These are phyloP conservation scores for Pestalotiopsis fici DNA, from an alignment of 2,329 filamentous ascomycete species.

Conservation along the genomic window DNA sequence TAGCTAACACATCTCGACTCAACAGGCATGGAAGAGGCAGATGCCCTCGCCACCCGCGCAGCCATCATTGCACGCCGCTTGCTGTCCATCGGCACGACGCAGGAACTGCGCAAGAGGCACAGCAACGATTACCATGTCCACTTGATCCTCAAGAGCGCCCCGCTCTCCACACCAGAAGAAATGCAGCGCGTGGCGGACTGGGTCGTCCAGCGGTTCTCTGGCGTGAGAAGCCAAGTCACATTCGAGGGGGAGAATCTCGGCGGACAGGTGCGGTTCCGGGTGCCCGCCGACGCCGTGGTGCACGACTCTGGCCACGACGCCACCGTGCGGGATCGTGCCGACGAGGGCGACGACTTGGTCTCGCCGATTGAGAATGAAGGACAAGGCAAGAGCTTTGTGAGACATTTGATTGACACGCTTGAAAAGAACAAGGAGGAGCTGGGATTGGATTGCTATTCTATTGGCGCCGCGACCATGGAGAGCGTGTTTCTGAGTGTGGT, in stretches of 20 bases:
- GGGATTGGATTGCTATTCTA: slow-evolving; percentile 66
- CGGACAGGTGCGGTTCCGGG: slow-evolving; percentile 66
- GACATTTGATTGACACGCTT: slow-evolving; percentile 41
- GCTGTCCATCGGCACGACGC: slow-evolving; percentile 24
- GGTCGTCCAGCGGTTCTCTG: slow-evolving; percentile 50
- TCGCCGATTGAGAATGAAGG: slow-evolving; percentile 12
- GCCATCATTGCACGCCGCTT: slow-evolving; percentile 49
- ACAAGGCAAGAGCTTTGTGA: slow-evolving; percentile 21
- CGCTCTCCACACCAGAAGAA: slow-evolving; percentile 18
- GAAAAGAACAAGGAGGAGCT: slow-evolving; percentile 58
- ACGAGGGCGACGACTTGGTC: neutral
- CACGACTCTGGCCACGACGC: slow-evolving; percentile 7
- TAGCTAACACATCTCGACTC: neutral
- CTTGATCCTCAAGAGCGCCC: slow-evolving; percentile 22
- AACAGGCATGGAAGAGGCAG: slow-evolving; percentile 73
- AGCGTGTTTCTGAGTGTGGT: slow-evolving; percentile 72
- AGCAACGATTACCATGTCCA: slow-evolving; percentile 29
- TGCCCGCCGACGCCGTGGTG: slow-evolving; percentile 41
- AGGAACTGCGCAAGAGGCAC: slow-evolving; percentile 23
- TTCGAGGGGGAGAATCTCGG: slow-evolving; percentile 62
- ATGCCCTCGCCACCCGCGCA: slow-evolving; percentile 69
- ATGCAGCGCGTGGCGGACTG: slow-evolving; percentile 37
- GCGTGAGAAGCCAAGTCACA: slow-evolving; percentile 41
- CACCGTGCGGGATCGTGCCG: neutral
- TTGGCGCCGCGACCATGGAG: slow-evolving; percentile 68